phyloP scores from a whole-genome alignment of 371 early-diverging fungal genomes.

The Mucor sp. region DNA sequence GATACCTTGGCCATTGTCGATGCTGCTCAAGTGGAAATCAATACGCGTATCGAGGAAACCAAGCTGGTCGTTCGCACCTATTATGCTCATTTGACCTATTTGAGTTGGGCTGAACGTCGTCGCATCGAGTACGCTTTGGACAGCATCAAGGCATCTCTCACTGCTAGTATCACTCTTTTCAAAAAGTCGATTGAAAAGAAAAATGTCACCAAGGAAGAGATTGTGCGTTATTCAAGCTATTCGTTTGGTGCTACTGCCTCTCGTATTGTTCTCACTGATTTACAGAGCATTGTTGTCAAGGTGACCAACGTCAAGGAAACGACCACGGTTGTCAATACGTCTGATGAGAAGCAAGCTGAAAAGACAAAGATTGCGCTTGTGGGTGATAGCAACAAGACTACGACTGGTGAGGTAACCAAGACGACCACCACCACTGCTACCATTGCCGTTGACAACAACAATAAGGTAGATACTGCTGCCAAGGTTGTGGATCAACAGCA shows the following conservation, averaged over 20 bases:
- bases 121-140: constrained; percentile 31
- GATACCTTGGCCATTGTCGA: constrained; percentile 28
- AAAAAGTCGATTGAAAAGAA: constrained; percentile 66
- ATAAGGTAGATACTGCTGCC: neutral
- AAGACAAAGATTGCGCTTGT: constrained; percentile 2
- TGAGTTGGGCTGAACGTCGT: constrained; percentile 33
- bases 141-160: constrained; percentile 22
- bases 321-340: constrained; percentile 11
- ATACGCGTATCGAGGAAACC: constrained; percentile 30
- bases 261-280: constrained; percentile 16
- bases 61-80: constrained; percentile 28
- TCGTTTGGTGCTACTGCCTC: constrained; percentile 27
- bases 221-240: constrained; percentile 69
- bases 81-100: constrained; percentile 31
- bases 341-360: constrained; percentile 13
- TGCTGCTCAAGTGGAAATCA: constrained; percentile 31
- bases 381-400: neutral
- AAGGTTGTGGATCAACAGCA: too few relatives aligned
- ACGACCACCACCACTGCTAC: neutral
- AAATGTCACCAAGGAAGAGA: constrained; percentile 75
- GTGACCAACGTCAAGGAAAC: constrained; percentile 20
- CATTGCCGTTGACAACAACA: too few relatives aligned
- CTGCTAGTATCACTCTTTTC: constrained; percentile 24
- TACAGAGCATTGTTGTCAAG: constrained; percentile 21
- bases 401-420: neutral